These are phyloP conservation scores for Coffea eugenioides DNA, from an alignment of 257 asterid species.

Conservation along the genomic window DNA sequence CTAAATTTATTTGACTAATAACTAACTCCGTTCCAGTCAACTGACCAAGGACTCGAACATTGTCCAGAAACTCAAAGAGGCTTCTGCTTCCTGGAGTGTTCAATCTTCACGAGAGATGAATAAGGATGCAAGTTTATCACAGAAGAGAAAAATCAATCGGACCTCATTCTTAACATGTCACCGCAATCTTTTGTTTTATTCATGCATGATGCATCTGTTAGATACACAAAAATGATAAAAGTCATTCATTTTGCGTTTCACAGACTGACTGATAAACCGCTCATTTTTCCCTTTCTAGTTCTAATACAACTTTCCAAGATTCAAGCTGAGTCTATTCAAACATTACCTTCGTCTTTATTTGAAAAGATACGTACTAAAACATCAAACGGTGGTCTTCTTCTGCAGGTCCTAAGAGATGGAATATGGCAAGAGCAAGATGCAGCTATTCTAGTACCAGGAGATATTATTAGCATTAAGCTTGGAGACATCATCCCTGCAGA, in stretches of 20 bases:
- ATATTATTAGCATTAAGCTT: conserved; percentile 31
- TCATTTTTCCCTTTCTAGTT: background rate
- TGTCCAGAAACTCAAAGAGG: background rate
- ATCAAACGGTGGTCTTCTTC: background rate
- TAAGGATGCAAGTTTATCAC: background rate
- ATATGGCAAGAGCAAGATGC: conserved; percentile 30
- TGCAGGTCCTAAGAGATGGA: conserved; percentile 30
- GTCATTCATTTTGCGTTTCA: background rate
- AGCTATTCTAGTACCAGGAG: conserved; percentile 30
- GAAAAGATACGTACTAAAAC: background rate
- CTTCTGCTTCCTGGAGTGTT: background rate
- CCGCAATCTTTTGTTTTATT: background rate
- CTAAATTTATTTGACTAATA: background rate
- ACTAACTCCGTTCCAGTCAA: background rate
- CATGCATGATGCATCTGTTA: background rate
- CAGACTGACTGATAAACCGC: no score
- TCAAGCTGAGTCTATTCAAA: background rate
- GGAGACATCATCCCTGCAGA: conserved; percentile 37
- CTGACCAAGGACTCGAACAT: background rate
- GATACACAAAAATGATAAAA: background rate
- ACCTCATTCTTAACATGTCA: background rate
- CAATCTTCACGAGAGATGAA: background rate
- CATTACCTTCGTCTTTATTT: background rate
- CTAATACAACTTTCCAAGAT: background rate
- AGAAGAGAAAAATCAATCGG: background rate